Evolutionary conservation across 495 filamentous ascomycete species (phyloP).

Genomic region (Trichoderma reesei): DNA sequence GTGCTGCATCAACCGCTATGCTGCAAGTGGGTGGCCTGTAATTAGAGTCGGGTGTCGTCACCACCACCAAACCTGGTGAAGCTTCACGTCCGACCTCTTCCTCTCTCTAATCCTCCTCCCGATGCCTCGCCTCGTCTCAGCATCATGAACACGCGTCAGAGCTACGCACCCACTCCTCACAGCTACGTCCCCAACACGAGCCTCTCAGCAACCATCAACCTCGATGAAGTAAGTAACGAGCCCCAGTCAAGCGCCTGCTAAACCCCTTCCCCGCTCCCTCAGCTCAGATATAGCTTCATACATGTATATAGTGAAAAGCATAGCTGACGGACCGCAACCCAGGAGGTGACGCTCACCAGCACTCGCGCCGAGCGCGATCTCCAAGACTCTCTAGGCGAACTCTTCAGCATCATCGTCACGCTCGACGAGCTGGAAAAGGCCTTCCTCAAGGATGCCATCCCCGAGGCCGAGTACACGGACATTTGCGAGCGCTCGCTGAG

Average conservation of each 20-base stretch:
- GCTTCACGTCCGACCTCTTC: not conserved
- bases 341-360: conserved; percentile 89
- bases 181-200: conserved; percentile 76
- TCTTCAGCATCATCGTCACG: conserved; percentile 95
- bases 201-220: conserved; percentile 78
- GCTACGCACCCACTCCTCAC: conserved; percentile 83
- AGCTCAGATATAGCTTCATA: too few species aligned
- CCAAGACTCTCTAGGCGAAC: conserved; percentile 90
- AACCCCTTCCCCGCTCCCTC: not conserved
- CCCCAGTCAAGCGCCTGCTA: not conserved
- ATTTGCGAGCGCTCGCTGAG: conserved; percentile 87
- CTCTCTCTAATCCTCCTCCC: too few species aligned
- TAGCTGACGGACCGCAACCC: too few species aligned
- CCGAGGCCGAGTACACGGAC: conserved; percentile 86
- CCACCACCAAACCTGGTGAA: not conserved
- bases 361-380: conserved; percentile 82
- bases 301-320: too few species aligned
- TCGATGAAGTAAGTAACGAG: conserved; percentile 61
- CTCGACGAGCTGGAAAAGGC: conserved; percentile 94
- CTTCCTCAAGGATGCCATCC: conserved; percentile 90
- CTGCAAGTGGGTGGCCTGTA: not conserved
- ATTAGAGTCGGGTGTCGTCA: not conserved
- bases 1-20: not conserved
- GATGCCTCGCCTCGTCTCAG: conserved; percentile 18
- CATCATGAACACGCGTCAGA: conserved; percentile 38